Evolutionary conservation across 164 flowering plant genomes (phyloP).

Genomic region (Chimonanthus praecox): DNA sequence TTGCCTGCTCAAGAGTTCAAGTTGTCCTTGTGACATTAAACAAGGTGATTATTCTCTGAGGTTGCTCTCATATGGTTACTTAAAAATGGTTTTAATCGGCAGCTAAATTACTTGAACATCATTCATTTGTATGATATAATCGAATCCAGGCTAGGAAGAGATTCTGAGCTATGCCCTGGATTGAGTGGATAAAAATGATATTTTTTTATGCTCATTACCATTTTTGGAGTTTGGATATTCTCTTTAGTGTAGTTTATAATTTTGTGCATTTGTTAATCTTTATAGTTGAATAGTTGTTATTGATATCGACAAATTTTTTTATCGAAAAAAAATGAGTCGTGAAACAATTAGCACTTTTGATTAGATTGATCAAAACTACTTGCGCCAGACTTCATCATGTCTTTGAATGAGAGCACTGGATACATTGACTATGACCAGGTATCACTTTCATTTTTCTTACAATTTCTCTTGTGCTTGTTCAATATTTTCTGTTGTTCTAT

Average conservation of each 20-base stretch:
- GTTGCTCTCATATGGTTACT: background rate
- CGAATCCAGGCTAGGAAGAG: too few relatives aligned
- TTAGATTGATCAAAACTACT: background rate
- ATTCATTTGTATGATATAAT: too few relatives aligned
- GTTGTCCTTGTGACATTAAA: too few relatives aligned
- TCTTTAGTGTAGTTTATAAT: too few relatives aligned
- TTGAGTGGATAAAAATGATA: background rate
- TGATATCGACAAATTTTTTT: too few relatives aligned
- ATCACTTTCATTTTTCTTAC: background rate
- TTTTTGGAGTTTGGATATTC: too few relatives aligned
- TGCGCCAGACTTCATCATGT: conserved; percentile 2
- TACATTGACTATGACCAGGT: conserved; percentile 81
- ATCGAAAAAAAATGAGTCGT: too few relatives aligned
- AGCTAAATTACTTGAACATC: too few relatives aligned
- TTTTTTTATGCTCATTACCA: too few relatives aligned
- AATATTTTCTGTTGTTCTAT: background rate
- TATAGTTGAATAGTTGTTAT: too few relatives aligned
- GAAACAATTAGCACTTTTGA: background rate
- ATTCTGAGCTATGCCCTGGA: background rate
- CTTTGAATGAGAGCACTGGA: conserved; percentile 54
- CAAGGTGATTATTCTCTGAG: background rate
- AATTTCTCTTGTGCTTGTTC: background rate
- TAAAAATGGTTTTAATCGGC: background rate
- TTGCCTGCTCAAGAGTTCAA: too few relatives aligned
- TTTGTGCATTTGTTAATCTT: too few relatives aligned